Conservation (phyloP, 2,329 filamentous ascomycete genomes). For the Cladosporium sp. region DNA sequence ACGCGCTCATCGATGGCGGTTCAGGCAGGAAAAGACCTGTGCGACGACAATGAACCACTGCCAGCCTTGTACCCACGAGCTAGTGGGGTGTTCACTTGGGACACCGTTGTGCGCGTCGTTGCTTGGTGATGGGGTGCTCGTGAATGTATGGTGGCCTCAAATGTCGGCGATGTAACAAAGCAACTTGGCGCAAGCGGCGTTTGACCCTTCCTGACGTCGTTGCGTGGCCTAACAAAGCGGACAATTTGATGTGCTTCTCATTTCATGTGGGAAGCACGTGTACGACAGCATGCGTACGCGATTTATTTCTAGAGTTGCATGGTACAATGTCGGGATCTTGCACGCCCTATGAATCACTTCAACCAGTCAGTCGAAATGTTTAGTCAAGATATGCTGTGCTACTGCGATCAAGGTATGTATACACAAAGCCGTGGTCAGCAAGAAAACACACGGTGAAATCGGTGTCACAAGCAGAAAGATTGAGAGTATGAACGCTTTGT, state of each 20-base stretch:
- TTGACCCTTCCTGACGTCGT: neutral
- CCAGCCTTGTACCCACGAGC: neutral
- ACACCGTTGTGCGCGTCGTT: neutral
- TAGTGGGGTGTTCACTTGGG: neutral
- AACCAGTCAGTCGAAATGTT: too few species aligned
- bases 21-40: neutral
- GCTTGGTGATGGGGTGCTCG: neutral
- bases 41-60: neutral
- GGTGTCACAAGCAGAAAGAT: neutral
- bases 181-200: conserved; percentile 5
- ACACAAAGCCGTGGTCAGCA: too few species aligned
- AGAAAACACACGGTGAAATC: neutral
- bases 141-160: neutral
- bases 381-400: too few species aligned
- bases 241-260: neutral
- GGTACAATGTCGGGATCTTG: too few species aligned
- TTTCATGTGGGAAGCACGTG: neutral
- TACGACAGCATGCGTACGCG: neutral
- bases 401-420: neutral
- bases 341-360: too few species aligned
- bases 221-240: neutral
- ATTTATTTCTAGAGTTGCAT: too few species aligned
- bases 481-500: conserved; percentile 6
- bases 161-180: neutral
- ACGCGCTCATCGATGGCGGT: conserved; percentile 16